phyloP scores from a whole-genome alignment of 805 yeast genomes.

The Starmerella stigmatis region DNA sequence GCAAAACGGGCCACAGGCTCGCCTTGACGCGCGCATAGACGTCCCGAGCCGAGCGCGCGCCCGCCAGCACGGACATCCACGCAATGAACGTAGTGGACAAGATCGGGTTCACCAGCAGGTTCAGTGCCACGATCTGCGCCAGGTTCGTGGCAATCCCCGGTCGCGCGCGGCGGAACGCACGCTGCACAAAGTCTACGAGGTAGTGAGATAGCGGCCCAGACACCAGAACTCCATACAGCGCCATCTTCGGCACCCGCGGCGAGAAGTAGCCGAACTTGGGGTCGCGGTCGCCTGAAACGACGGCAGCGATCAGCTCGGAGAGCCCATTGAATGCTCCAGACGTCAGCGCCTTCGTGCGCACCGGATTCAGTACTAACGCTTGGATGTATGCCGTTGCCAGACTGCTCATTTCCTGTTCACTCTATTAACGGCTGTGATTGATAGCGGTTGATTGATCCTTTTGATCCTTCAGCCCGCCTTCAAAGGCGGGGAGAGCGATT shows the following conservation, averaged over 20 bases:
- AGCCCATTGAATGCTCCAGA: conserved; percentile 31
- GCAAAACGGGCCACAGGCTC: conserved; percentile 30
- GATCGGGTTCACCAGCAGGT: conserved; percentile 31
- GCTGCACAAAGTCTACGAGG: conserved; percentile 29
- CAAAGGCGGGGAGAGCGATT: no score
- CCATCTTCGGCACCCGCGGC: conserved; percentile 33
- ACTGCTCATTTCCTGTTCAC: conserved; percentile 12
- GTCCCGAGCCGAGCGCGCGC: conserved; percentile 28
- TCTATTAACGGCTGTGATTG: no score
- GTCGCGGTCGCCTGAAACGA: conserved; percentile 32
- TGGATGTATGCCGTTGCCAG: conserved; percentile 23
- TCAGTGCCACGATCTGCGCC: conserved; percentile 31
- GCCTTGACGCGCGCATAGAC: conserved; percentile 27
- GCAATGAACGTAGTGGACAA: conserved; percentile 27
- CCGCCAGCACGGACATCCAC: conserved; percentile 33
- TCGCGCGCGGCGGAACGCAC: conserved; percentile 29
- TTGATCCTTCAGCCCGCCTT: no score
- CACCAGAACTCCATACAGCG: conserved; percentile 32
- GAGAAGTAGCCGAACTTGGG: conserved; percentile 29
- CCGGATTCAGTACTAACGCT: conserved; percentile 27
- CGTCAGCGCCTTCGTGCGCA: conserved; percentile 32
- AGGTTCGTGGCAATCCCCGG: conserved; percentile 21
- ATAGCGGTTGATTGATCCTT: no score
- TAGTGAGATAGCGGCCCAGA: conserved; percentile 34
- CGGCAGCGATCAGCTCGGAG: conserved; percentile 31